A percentile compares a stretch with the other conserved stretches of the same genome.
These are phyloP conservation scores for Clonostachys solani DNA, from an alignment of 2,329 filamentous ascomycete species.

Conservation along the genomic window DNA sequence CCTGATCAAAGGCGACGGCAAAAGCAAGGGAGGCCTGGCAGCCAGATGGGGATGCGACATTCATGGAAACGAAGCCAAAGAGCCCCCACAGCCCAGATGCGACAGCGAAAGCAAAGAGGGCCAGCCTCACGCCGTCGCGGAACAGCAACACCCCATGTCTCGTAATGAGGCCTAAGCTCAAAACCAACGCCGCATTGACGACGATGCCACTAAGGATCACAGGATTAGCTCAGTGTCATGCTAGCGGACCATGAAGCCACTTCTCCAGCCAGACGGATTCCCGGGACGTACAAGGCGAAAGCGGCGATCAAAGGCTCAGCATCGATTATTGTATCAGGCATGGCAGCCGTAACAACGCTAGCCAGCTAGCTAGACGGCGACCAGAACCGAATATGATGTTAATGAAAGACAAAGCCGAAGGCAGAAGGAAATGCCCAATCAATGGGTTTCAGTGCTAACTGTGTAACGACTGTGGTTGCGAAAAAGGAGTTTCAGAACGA, in stretches of 20 bases:
- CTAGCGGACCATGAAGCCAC: not conserved
- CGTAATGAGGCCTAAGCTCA: conserved; percentile 39
- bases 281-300: not conserved
- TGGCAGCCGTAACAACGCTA: no score
- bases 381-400: no score
- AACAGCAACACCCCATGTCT: conserved; percentile 43
- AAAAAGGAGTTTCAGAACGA: no score
- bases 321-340: no score
- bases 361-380: no score
- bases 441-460: conserved; percentile 1
- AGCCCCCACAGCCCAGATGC: conserved; percentile 50
- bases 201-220: conserved; percentile 37
- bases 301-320: conserved; percentile 12
- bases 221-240: conserved; percentile 8
- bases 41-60: conserved; percentile 34
- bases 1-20: conserved; percentile 51
- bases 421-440: conserved; percentile 3
- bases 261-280: no score
- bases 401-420: no score
- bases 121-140: conserved; percentile 59
- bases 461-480: no score
- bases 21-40: conserved; percentile 51
- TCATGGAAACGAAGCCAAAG: conserved; percentile 42
- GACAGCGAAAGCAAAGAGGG: conserved; percentile 51
- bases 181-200: conserved; percentile 43